Percentiles rank a stretch among this genome's conserved stretches.
These are phyloP conservation scores for Phialophora tarda DNA, from an alignment of 2,329 filamentous ascomycete genomes.

Conservation along the genomic window DNA sequence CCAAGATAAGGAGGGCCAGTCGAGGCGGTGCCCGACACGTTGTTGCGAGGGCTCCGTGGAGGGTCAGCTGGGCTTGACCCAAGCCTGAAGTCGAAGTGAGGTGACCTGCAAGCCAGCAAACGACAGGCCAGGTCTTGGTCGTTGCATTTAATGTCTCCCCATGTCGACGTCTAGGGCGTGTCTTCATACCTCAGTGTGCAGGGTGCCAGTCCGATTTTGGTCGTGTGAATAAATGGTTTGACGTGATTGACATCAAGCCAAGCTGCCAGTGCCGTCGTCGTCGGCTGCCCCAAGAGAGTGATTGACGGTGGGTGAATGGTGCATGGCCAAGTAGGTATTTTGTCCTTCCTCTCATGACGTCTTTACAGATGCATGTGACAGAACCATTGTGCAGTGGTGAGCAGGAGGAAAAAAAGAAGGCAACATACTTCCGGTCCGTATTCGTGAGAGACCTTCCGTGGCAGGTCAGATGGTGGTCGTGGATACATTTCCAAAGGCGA, in stretches of 20 bases:
- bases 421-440: conserved; percentile 30
- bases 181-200: not conserved
- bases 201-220: not conserved
- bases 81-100: not conserved
- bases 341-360: not conserved
- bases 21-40: conserved; percentile 9
- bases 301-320: not conserved
- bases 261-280: conserved; percentile 3
- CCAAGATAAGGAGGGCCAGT: conserved; percentile 14
- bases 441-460: conserved; percentile 27
- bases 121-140: not conserved
- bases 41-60: not conserved
- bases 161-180: not conserved
- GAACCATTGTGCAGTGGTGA: conserved; percentile 3
- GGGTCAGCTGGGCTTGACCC: not conserved
- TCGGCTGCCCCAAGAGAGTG: not conserved
- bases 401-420: not conserved
- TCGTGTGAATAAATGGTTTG: conserved; percentile 5
- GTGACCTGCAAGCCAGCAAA: too few relatives aligned
- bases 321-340: not conserved
- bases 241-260: conserved; percentile 17
- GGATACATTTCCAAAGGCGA: conserved; percentile 21
- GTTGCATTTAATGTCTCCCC: not conserved
- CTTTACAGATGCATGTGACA: not conserved
- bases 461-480: conserved; percentile 23